Percentiles rank a stretch among this genome's conserved stretches.
phyloP scores from a whole-genome alignment of 805 yeast genomes.

The Zygotorulaspora sp. region DNA sequence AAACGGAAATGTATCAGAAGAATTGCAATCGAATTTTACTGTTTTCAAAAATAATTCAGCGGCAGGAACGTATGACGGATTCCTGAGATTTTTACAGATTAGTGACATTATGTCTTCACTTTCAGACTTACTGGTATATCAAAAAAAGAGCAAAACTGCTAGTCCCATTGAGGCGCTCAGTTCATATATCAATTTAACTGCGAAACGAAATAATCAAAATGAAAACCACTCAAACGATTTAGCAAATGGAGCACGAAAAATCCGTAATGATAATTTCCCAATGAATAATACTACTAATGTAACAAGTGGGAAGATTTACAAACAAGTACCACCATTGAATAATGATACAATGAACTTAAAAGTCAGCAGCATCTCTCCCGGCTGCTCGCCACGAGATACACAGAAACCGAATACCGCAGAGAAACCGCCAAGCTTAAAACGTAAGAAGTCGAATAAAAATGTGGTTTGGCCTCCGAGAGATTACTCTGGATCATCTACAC shows the following conservation, averaged over 20 bases:
- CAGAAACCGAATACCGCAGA: neutral
- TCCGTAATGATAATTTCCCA: neutral
- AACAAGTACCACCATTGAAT: neutral
- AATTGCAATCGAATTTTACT: conserved; percentile 38
- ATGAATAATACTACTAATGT: neutral
- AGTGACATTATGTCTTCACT: conserved; percentile 75
- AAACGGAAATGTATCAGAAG: conserved; percentile 22
- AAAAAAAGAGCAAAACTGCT: conserved; percentile 43
- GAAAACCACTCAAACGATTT: neutral
- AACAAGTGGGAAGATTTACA: neutral
- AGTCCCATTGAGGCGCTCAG: conserved; percentile 57
- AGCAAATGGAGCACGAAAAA: neutral
- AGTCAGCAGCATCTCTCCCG: conserved; percentile 8
- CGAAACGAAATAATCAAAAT: neutral
- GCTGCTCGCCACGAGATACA: conserved; percentile 6
- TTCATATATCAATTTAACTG: conserved; percentile 28
- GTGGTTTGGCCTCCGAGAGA: conserved; percentile 1
- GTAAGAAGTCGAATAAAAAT: conserved; percentile 9
- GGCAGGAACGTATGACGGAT: conserved; percentile 60
- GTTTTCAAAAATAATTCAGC: conserved; percentile 48
- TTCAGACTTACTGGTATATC: conserved; percentile 57
- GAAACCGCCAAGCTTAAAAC: conserved; percentile 1
- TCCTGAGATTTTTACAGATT: conserved; percentile 68
- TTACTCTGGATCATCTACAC: conserved; percentile 6
- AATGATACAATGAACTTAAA: neutral